Evolutionary conservation across 2,329 filamentous ascomycete genomes (phyloP), one percentile per base, ranked within the genome.

Genomic region (Aspergillus persii): DNA sequence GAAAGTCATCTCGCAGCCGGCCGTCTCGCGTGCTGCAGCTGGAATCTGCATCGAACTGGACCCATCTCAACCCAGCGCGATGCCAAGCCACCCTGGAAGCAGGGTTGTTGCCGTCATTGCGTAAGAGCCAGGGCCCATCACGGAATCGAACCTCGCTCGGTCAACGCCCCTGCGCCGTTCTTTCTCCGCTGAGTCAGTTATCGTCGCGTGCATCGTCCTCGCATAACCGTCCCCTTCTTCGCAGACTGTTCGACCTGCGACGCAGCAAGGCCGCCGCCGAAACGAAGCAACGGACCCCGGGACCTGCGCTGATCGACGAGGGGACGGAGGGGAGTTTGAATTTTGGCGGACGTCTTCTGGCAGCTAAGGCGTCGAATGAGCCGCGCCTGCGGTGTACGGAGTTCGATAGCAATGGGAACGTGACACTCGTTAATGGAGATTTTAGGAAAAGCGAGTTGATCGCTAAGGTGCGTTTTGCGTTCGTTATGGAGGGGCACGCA

Each of bases 371-470:
- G 2, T 88, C 89, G 29, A 89, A 94, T 58, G 92, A 97, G 74
- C 86, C 93, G 31, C 88, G 92, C 60, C 81, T 99, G 66, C 85
- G 95, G 56, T 99, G 95, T 73, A 99, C 95, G 1, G 95, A 99
- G 76, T 91, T 98, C 60, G 92, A 98, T 69, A 92, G 93, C 74
- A 86, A 91, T 70, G 95, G 95, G 46, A 90, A 96, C 68, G 92
- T 97, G 29, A 96, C 94, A 23, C 81, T 98, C 59, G 90, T 96
- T 23, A 96, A 96, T 72, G 92, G 92, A 60, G 95, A 98, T 76
- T 98, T 97, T 77, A 96, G 95, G 79, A 99, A 99, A 83, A 95
- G 88, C 69, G 95, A 99, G 79, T 82, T 99, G 50, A 98, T 97
- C 75, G 92, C 93, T 55, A 97, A 95, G 83, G 91, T 93, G 76